These are phyloP conservation scores for Candolleomyces aberdarensis DNA, from an alignment of 768 basidiomycete species.

Conservation along the genomic window DNA sequence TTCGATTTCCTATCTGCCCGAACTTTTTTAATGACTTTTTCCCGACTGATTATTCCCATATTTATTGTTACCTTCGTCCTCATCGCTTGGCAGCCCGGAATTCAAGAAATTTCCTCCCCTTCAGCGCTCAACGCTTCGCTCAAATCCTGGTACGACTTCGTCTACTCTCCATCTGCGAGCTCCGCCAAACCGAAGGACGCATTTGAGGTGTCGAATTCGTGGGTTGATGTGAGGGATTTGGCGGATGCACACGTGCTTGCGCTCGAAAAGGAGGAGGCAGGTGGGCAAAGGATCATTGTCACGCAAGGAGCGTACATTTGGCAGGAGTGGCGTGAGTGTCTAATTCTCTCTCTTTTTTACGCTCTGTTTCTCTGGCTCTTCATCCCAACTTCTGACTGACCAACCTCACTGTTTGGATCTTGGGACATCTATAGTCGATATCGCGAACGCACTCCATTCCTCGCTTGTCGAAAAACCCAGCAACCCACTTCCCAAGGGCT, in stretches of 20 bases:
- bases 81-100: slow-evolving; percentile 29
- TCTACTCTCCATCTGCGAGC: slow-evolving; percentile 19
- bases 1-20: background rate
- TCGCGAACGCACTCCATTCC: background rate
- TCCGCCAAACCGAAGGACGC: slow-evolving; percentile 11
- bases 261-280: slow-evolving; percentile 48
- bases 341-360: too few relatives aligned
- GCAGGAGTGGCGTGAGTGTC: slow-evolving; percentile 34
- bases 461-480: slow-evolving; percentile 18
- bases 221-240: slow-evolving; percentile 55
- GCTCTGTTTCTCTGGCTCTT: background rate
- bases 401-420: too few relatives aligned
- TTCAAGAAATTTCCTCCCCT: slow-evolving; percentile 36
- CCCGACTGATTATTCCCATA: background rate
- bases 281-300: slow-evolving; percentile 56
- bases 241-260: slow-evolving; percentile 54
- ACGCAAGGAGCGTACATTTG: slow-evolving; percentile 30
- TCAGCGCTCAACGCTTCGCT: slow-evolving; percentile 39
- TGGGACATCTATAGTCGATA: background rate
- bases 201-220: slow-evolving; percentile 20
- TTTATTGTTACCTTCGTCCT: slow-evolving; percentile 2
- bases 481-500: slow-evolving; percentile 20
- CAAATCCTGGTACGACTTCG: slow-evolving; percentile 22
- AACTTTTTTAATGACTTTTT: too few relatives aligned
- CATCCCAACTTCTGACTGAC: background rate